A percentile compares a stretch with the other conserved stretches of the same genome.
phyloP scores from a whole-genome alignment of 2,329 filamentous ascomycete species.

The Fusarium scirpi region DNA sequence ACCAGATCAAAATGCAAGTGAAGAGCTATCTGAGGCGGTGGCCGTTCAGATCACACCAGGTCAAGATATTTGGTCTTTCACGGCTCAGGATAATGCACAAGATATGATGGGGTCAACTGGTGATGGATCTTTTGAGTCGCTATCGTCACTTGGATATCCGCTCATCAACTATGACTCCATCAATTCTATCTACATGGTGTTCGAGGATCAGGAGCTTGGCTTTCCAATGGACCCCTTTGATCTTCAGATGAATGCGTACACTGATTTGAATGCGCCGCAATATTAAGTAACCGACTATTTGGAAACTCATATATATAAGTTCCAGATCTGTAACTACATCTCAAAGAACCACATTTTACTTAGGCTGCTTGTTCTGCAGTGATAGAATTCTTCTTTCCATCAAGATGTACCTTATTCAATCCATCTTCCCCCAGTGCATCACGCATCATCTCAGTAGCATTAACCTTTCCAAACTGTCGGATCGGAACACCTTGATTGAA shows the following conservation, averaged over 20 bases:
- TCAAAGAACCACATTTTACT: fast-evolving
- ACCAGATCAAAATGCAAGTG: neutral
- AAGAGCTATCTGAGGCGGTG: fast-evolving
- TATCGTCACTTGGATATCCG: neutral
- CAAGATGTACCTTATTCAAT: neutral
- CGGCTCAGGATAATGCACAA: neutral
- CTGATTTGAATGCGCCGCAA: constrained; percentile 7
- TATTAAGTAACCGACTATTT: neutral
- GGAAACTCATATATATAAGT: neutral
- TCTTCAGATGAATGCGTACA: constrained; percentile 35
- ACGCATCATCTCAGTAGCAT: constrained; percentile 30
- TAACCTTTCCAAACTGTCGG: constrained; percentile 31
- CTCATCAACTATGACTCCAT: constrained; percentile 23
- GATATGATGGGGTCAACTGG: neutral
- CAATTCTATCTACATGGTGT: constrained; percentile 2
- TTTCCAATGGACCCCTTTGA: constrained; percentile 38
- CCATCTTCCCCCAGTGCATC: neutral
- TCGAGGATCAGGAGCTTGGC: constrained; percentile 5
- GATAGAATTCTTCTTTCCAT: neutral
- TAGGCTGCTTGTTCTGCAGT: neutral
- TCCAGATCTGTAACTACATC: fast-evolving
- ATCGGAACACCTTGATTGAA: constrained; percentile 32
- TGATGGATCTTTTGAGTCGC: neutral
- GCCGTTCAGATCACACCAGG: neutral
- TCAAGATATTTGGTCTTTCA: constrained; percentile 23